phyloP scores from a whole-genome alignment of 208 protist species.

The Borovskyia barvae region DNA sequence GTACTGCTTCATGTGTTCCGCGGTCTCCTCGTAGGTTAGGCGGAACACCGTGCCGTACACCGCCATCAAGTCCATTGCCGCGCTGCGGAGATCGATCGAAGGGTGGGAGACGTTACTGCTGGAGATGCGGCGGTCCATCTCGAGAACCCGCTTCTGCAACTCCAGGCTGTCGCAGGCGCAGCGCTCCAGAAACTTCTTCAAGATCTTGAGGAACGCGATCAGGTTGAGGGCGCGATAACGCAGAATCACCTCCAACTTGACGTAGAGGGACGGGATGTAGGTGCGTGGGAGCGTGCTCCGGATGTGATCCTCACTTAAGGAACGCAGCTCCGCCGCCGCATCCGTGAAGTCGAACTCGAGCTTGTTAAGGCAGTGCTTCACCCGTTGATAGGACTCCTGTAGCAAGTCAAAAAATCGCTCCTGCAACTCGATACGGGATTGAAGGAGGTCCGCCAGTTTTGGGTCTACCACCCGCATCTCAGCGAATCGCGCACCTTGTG shows the following conservation, averaged over 20 bases:
- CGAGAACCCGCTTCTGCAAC: conserved; percentile 48
- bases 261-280: conserved; percentile 69
- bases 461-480: conserved; percentile 16
- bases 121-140: conserved; percentile 55
- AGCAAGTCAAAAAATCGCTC: conserved; percentile 70
- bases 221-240: conserved; percentile 78
- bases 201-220: conserved; percentile 67
- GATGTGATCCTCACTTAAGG: conserved; percentile 60
- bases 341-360: conserved; percentile 47
- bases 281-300: conserved; percentile 25
- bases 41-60: conserved; percentile 78
- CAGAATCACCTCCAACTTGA: conserved; percentile 57
- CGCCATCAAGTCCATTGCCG: conserved; percentile 59
- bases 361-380: conserved; percentile 47
- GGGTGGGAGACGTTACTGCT: conserved; percentile 48
- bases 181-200: conserved; percentile 81
- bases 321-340: conserved; percentile 39
- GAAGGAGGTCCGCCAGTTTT: conserved; percentile 22
- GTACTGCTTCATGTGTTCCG: conserved; percentile 42
- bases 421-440: conserved; percentile 33
- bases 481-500: conserved; percentile 5
- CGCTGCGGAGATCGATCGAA: conserved; percentile 54
- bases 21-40: conserved; percentile 61
- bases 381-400: conserved; percentile 49
- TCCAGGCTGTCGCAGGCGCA: conserved; percentile 71